These are phyloP conservation scores for Prosopis cineraria DNA, from an alignment of 306 rosid genomes.

Conservation along the genomic window DNA sequence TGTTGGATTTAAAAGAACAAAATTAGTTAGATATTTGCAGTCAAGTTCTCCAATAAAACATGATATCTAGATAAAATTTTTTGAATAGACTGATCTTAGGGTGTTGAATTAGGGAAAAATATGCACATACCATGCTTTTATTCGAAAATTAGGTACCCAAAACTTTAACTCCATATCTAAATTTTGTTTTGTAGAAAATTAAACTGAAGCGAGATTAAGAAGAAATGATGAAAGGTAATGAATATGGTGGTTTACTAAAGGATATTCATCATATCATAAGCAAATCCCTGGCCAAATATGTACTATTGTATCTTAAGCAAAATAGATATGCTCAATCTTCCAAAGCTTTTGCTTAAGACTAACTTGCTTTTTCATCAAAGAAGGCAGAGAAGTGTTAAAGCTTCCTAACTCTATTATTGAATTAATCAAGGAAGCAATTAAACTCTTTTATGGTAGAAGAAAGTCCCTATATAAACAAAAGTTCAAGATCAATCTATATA, in stretches of 20 bases:
- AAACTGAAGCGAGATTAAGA: slow-evolving; percentile 17
- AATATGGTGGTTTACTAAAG: not conserved
- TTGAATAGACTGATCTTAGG: not conserved
- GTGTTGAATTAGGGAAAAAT: not conserved
- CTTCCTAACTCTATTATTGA: slow-evolving; percentile 40
- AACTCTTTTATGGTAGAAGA: slow-evolving; percentile 44
- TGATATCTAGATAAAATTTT: not conserved
- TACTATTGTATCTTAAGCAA: slow-evolving; percentile 21
- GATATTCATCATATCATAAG: not conserved
- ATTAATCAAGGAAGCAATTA: slow-evolving; percentile 37
- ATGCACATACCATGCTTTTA: not conserved
- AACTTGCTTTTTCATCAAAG: slow-evolving; percentile 32
- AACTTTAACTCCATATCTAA: not conserved
- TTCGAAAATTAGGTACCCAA: not conserved
- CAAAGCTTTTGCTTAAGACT: slow-evolving; percentile 36
- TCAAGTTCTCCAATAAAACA: not conserved
- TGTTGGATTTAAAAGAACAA: slow-evolving; percentile 11
- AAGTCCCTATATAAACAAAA: slow-evolving; percentile 46
- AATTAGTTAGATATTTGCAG: not conserved
- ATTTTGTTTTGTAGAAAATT: slow-evolving; percentile 1
- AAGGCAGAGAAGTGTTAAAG: slow-evolving; percentile 34
- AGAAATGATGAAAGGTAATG: not conserved
- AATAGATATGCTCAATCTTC: slow-evolving; percentile 52
- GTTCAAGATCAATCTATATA: slow-evolving; percentile 28
- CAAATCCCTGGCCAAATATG: not conserved